phyloP scores from a whole-genome alignment of 345 rosid genomes.

The Euphorbia pulcherrima region DNA sequence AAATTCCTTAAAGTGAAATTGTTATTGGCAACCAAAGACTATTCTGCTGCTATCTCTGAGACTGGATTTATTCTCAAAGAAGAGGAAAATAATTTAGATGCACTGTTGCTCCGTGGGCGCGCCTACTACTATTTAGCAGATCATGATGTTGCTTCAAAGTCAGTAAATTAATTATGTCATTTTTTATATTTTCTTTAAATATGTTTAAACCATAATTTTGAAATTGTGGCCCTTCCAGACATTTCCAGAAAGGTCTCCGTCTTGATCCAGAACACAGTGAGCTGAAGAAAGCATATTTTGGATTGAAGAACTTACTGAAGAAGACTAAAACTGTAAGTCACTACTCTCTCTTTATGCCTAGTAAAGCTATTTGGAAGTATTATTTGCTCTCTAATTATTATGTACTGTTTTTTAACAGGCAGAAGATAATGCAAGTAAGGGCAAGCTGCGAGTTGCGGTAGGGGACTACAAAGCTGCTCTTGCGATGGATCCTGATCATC shows the following conservation, averaged over 20 bases:
- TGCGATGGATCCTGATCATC: constrained; percentile 81
- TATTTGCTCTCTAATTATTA: neutral
- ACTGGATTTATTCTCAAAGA: constrained; percentile 79
- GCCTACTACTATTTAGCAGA: constrained; percentile 97
- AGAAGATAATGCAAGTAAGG: constrained; percentile 83
- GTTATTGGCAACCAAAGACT: constrained; percentile 66
- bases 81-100: constrained; percentile 83
- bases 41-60: constrained; percentile 77
- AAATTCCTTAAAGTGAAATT: constrained; percentile 76
- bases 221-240: constrained; percentile 48
- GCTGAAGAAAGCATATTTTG: constrained; percentile 94
- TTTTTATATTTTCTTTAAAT: neutral
- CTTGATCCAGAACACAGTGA: constrained; percentile 94
- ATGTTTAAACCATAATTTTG: neutral
- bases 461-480: constrained; percentile 87
- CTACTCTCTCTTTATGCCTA: neutral
- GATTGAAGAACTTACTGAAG: constrained; percentile 84
- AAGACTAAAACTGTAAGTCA: constrained; percentile 83
- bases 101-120: constrained; percentile 90
- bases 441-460: constrained; percentile 81
- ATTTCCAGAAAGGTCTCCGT: constrained; percentile 94
- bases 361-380: neutral
- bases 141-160: constrained; percentile 96
- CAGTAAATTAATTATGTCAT: constrained; percentile 1
- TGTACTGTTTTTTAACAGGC: constrained; percentile 52